Base-by-base conservation (phyloP, 2,329 filamentous ascomycete genomes). In the Xylaria sp. region DNA sequence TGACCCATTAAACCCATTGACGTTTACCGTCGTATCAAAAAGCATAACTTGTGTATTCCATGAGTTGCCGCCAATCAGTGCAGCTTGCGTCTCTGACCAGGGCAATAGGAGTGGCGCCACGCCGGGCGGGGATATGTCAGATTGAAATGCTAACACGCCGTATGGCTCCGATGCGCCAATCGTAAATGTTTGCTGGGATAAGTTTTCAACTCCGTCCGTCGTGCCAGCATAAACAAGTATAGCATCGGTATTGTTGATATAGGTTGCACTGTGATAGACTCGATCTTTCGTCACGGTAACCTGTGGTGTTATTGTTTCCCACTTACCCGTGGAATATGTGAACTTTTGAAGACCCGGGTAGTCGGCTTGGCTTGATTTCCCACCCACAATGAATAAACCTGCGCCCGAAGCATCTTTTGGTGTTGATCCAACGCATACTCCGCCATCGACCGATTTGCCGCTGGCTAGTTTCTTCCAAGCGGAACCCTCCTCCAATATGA, bases 181-280 rank as follows among this genome's bases (percentile, higher is more conserved):
- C 17, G 89, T 83, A 71, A 94, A 96, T 0, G 92, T 94, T 69
- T 92, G 84, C 1, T 89, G 86, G 0, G 91, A 93, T 0, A 85
- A 79, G 6, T 79, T 77, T 8, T 78, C 76, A 35, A 78, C 79
- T 25, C 86, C 86, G 68, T 88, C 85, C 70, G 89, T 87, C 15
- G 84, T 87, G 47, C 94, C 94, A 33, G 89, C 91, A 74, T 94
- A 97, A 25, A 97, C 83, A 23, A 97, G 78, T 57, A 98, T 91
- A 3, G 87, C 84, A 58, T 92, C 84, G 15, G 87, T 85, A 21
- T 84, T 83, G 65, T 87, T 84, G 57, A 98, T 80, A 73, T 93
- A 97, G 17, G 86, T 84, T 12, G 90, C 90, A 67, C 87, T 89
- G 75, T 98, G 94, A 69, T 89, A 86, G 61, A 87, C 80, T 61